phyloP scores from a whole-genome alignment of 78 protist genomes.

The Diacronema lutheri region DNA sequence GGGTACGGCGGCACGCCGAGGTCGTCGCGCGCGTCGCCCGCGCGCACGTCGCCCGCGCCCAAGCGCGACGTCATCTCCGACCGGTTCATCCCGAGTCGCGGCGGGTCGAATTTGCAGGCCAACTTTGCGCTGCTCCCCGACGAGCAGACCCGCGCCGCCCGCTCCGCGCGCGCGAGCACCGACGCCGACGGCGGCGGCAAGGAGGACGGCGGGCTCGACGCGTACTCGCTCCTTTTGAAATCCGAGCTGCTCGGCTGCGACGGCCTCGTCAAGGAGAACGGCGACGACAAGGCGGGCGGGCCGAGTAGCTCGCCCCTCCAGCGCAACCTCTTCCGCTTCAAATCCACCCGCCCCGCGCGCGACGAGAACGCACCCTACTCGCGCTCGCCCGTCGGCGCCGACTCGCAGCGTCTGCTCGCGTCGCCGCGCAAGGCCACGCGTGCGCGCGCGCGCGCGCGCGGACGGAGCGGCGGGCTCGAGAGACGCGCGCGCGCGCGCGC shows the following conservation, averaged over 20 bases:
- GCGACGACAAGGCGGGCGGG: not conserved
- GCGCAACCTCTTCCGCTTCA: not conserved
- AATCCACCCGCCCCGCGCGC: not conserved
- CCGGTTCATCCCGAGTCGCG: not conserved
- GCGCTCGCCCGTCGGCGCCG: not conserved
- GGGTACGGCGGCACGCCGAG: too few relatives aligned
- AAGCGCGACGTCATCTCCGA: not conserved
- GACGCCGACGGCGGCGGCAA: not conserved
- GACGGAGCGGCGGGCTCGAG: too few relatives aligned
- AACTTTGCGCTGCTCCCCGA: not conserved
- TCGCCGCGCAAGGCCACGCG: constrained; percentile 6
- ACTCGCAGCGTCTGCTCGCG: constrained; percentile 24
- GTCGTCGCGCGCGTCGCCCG: too few relatives aligned
- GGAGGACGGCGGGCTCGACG: not conserved
- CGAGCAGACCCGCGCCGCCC: not conserved
- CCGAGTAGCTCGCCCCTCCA: not conserved
- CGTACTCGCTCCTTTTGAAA: not conserved
- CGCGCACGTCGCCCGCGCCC: too few relatives aligned
- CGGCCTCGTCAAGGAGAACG: not conserved
- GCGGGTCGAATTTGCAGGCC: not conserved
- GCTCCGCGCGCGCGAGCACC: not conserved
- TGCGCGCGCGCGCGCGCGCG: too few relatives aligned
- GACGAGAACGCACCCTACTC: not conserved
- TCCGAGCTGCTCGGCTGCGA: not conserved
- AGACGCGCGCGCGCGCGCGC: too few relatives aligned